Base-by-base conservation (phyloP, 129 eudicot species). In the Helichrysum umbraculigerum region DNA sequence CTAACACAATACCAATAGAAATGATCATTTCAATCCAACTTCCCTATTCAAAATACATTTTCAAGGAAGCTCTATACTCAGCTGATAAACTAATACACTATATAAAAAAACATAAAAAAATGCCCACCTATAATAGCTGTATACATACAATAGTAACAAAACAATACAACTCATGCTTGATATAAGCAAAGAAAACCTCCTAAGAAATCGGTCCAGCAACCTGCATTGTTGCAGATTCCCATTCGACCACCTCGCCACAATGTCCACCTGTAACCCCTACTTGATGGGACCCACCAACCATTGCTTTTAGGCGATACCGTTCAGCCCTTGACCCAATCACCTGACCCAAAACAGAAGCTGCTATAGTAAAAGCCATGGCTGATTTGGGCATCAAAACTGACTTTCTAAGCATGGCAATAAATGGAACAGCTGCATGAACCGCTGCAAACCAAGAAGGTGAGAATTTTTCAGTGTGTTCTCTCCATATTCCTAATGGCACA, bases 391-490 rank as follows among this genome's bases (percentile, higher is more conserved):
- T 91, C 83, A 94, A 54, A 3, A 94, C 85, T 1, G 90, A 84
- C 78, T 94, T 94, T 80, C 99, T 89, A 66, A 94, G 93, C 91
- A 94, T 88, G 67, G 76, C 99, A 66, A 94, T 91, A 87, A 94
- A 94, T 5, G 99, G 99, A n/a, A 94, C 99, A 0, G 99, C 99
- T 14, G 99, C 99, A 86, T 94, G 99, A 54, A 94, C 99, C 2
- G 99, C 97, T 30, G 77, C 90, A 67, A 94, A 91, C 99, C 99
- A 94, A 10, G 96, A 83, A 20, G 94, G 97, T 1, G 99, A 91
- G 78, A 94, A 94, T 58, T 94, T 94, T 74, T 89, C 70, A 0
- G 99, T 94, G 81, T 94, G 99, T 74, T 94, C 99, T 72, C 99
- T 87, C 99, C 99, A 94, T 68, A 91, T 74, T 34, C 99, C 99